Base-by-base conservation (phyloP, 306 rosid species). In the Lathyrus oleraceus region DNA sequence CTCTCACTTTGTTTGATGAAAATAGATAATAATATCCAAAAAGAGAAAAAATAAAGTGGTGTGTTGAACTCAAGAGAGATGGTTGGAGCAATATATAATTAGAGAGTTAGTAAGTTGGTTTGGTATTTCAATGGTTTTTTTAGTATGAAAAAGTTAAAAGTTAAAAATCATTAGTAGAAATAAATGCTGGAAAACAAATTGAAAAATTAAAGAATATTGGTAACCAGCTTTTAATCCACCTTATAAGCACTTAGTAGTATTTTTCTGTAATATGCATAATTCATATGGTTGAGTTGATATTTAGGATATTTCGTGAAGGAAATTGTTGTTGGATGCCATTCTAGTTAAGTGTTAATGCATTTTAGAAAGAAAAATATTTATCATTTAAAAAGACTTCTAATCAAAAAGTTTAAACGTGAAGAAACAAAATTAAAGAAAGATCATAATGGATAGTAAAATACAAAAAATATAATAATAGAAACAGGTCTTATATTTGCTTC, bases 301-400 rank as follows among this genome's bases (percentile, higher is more conserved):
- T 15, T 47, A 47, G 11, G 11, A 69, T 39, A 74, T 69, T 69
- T 69, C 52, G 65, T 74, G 73, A 45, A 65, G 43, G 63, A 0
- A 68, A 68, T 42, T 11, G 48, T 8, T 45, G 48, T 39, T 62
- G n/a, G 70, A 10, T 40, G 61, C 8, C 51, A 17, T 73, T 67
- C 19, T 27, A 23, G 14, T 16, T 11, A 47, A 6, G 28, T 36
- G 30, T 62, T 62, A 30, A 71, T 65, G 10, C 14, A 7, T 15
- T 61, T 67, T 61, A 61, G 43, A 52, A 27, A 68, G 63, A 72
- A 44, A 56, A 64, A 44, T 64, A 6, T 35, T 36, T 47, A 45
- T 45, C 40, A n/a, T 47, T 59, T 27, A 38, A 27, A 1, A 5
- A 47, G 36, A 64, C 30, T 21, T 36, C 25, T 8, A n/a, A 21